Base-by-base conservation (phyloP, 208 protist species). In the Trypanosoma platydactyli region DNA sequence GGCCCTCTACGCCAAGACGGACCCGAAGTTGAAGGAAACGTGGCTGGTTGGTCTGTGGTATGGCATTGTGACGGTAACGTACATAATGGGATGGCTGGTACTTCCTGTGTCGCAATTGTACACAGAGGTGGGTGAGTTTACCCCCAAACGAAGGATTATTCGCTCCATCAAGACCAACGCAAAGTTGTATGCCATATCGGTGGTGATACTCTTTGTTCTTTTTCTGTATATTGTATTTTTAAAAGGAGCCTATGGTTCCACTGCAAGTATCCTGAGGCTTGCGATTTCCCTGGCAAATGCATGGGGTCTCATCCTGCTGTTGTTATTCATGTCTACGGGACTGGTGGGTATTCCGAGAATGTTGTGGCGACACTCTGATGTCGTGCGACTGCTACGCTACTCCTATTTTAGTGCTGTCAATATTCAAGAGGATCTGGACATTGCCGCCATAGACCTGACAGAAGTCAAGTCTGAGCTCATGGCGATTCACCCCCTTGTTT, bases 401-500 rank as follows among this genome's bases (percentile, higher is more conserved):
- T 65, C 70, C 5, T 79, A 91, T 38, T 94, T 80, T 76, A 78
- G 81, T 50, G 83, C 86, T 15, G 82, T 80, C 12, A 83, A 92
- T 62, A 90, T 95, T 61, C 89, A 95, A 64, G 89, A 97, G 55
- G 86, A 91, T 65, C 80, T 94, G 33, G 92, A 97, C 70, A 78
- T 94, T 15, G 87, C 87, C 3, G 76, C 86, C n/a, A 91, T 91
- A 79, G 84, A 96, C 52, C 73, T 96, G 24, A 77, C 80, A 2
- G 50, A 80, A 3, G 76, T 96, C 42, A 94, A 91, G 78, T 74
- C 81, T 3, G 87, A 96, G 64, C 79, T 94, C 12, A 89, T 96
- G 60, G 75, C 60, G 52, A 86, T 94, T 59, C 79, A 92, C 41
- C 86, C 87, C 1, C 71, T 84, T 53, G 84, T 96, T 20, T 69